A percentile compares a stretch with the other conserved stretches of the same genome.
Conservation (phyloP, 768 basidiomycete species). For the Boletus huronensis region DNA sequence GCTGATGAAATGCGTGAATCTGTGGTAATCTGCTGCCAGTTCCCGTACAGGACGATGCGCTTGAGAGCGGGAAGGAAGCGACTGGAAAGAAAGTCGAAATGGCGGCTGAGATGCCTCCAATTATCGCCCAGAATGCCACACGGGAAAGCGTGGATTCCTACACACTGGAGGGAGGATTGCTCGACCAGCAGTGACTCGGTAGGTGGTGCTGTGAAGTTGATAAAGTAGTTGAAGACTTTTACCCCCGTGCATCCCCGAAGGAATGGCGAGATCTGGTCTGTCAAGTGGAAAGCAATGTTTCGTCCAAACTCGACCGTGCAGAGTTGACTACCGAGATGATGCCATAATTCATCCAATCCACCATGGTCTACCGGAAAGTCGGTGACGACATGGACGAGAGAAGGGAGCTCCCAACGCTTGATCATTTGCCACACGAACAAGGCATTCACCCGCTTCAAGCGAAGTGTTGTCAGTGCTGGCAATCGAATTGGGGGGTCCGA, state of each 20-base stretch:
- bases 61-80: constrained; percentile 44
- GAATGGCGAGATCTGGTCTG: constrained; percentile 46
- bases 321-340: constrained; percentile 47
- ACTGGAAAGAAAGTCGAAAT: constrained; percentile 45
- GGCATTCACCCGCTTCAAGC: constrained; percentile 47
- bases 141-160: constrained; percentile 51
- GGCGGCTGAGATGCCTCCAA: constrained; percentile 32
- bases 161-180: constrained; percentile 36
- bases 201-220: constrained; percentile 44
- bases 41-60: constrained; percentile 47
- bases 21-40: constrained; percentile 43
- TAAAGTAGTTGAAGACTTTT: constrained; percentile 51
- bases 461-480: constrained; percentile 49
- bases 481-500: constrained; percentile 34
- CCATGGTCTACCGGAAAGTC: constrained; percentile 42
- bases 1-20: constrained; percentile 38
- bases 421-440: constrained; percentile 47
- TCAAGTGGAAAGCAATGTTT: constrained; percentile 50
- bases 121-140: constrained; percentile 41
- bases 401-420: constrained; percentile 48
- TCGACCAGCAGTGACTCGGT: constrained; percentile 16
- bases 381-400: constrained; percentile 48
- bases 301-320: constrained; percentile 55
- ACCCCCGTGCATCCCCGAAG: constrained; percentile 45
- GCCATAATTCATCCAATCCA: constrained; percentile 47